Conservation (phyloP, 441 rosid species). For the Erysimum pusillum region DNA sequence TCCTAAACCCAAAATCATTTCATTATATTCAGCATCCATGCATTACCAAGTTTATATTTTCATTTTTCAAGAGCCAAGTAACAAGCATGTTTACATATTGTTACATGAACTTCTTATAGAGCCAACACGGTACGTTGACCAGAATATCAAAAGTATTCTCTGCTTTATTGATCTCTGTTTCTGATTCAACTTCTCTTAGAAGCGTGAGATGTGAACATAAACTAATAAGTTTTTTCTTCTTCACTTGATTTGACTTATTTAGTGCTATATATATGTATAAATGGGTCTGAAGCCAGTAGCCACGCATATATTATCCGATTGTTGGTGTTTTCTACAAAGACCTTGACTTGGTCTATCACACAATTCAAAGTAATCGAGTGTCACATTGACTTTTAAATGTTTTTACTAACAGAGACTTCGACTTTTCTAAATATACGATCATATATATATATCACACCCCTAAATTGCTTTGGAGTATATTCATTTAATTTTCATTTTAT, state of each 20-base stretch:
- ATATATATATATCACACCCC: constrained; percentile 3
- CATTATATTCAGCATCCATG: no score
- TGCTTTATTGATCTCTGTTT: background rate
- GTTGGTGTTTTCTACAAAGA: background rate
- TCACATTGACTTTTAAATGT: background rate
- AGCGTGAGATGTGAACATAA: no score
- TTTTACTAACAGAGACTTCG: background rate
- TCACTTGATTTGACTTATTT: background rate
- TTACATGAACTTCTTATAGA: no score
- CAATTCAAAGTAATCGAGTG: background rate
- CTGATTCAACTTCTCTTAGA: background rate
- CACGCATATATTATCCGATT: background rate
- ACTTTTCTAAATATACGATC: background rate
- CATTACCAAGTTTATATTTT: no score
- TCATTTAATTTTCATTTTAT: background rate
- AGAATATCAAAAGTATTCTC: background rate
- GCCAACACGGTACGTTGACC: background rate
- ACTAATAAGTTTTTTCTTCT: background rate
- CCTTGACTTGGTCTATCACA: background rate
- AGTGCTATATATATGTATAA: background rate
- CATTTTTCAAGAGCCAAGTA: background rate
- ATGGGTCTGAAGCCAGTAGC: background rate
- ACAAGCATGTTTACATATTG: no score
- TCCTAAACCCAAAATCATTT: no score
- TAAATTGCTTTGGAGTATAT: constrained; percentile 8